These are phyloP conservation scores for Stenocarpella maydis DNA, from an alignment of 2,329 filamentous ascomycete species.

Conservation along the genomic window DNA sequence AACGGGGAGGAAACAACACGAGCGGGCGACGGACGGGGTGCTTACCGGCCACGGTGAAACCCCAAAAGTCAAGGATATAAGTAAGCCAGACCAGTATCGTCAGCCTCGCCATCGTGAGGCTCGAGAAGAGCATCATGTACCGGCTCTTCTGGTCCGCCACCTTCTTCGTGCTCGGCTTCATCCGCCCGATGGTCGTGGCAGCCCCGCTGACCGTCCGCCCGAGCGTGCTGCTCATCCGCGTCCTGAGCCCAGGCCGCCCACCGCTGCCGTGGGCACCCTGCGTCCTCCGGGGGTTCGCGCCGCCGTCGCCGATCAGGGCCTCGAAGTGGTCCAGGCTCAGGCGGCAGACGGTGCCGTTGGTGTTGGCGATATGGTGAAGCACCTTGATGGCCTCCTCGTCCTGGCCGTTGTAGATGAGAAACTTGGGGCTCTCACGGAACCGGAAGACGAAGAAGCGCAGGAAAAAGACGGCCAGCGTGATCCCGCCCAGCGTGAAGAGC, in stretches of 20 bases:
- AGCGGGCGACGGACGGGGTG: background rate
- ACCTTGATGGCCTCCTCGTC: conserved; percentile 52
- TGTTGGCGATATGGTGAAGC: conserved; percentile 49
- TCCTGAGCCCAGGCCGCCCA: background rate
- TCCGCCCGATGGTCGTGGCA: conserved; percentile 26
- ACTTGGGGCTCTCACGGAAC: conserved; percentile 52
- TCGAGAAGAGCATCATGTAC: conserved; percentile 47
- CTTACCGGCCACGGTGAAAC: conserved; percentile 49
- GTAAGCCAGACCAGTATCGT: conserved; percentile 49
- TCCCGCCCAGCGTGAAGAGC: conserved; percentile 60
- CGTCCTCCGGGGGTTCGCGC: background rate
- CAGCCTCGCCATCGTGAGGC: conserved; percentile 45
- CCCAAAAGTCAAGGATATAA: conserved; percentile 50
- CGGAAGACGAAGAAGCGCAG: conserved; percentile 63
- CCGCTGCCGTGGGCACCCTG: background rate
- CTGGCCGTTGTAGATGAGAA: conserved; percentile 47
- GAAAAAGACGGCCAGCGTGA: conserved; percentile 63
- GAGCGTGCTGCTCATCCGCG: conserved; percentile 18
- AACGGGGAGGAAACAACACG: background rate
- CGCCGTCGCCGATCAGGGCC: conserved; percentile 32
- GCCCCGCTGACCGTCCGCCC: conserved; percentile 29
- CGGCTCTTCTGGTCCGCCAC: conserved; percentile 36
- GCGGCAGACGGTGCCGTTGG: conserved; percentile 39
- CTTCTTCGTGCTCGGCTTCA: conserved; percentile 33
- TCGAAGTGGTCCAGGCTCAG: conserved; percentile 40